Conservation (phyloP, 2,329 filamentous ascomycete species). For the Penicillium sp. region DNA sequence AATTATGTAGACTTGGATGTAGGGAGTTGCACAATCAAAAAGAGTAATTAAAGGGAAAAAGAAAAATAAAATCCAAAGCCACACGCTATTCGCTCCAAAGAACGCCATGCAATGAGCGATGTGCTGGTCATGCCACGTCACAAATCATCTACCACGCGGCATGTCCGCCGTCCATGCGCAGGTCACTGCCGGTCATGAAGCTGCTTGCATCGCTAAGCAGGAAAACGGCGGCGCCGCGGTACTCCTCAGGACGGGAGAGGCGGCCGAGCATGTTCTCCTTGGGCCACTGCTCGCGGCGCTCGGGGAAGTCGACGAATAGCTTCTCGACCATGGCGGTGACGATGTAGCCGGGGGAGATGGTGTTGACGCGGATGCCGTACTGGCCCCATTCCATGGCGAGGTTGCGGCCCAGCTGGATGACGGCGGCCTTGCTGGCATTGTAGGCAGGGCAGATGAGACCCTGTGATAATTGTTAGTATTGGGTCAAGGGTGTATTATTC, state of each 20-base stretch:
- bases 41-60: not conserved
- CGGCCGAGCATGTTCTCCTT: constrained; percentile 78
- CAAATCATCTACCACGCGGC: constrained; percentile 47
- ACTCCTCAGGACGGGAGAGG: constrained; percentile 63
- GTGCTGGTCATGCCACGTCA: constrained; percentile 6
- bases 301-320: constrained; percentile 59
- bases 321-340: constrained; percentile 45
- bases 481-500: not conserved
- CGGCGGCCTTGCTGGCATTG: constrained; percentile 47
- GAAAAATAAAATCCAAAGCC: not conserved
- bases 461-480: constrained; percentile 20
- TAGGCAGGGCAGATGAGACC: constrained; percentile 47
- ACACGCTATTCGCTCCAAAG: not conserved
- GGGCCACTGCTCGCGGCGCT: constrained; percentile 74
- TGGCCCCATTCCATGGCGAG: constrained; percentile 47
- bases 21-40: not conserved
- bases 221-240: constrained; percentile 53
- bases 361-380: constrained; percentile 48
- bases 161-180: constrained; percentile 53
- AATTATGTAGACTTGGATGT: not conserved
- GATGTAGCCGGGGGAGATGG: constrained; percentile 46
- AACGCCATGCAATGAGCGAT: constrained; percentile 23
- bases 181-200: constrained; percentile 53
- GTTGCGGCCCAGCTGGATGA: constrained; percentile 45
- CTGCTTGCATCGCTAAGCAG: constrained; percentile 47